Evolutionary conservation across 495 filamentous ascomycete species (phyloP), one percentile per base, ranked within the genome.

Genomic region (Trichoderma orchidacearum): DNA sequence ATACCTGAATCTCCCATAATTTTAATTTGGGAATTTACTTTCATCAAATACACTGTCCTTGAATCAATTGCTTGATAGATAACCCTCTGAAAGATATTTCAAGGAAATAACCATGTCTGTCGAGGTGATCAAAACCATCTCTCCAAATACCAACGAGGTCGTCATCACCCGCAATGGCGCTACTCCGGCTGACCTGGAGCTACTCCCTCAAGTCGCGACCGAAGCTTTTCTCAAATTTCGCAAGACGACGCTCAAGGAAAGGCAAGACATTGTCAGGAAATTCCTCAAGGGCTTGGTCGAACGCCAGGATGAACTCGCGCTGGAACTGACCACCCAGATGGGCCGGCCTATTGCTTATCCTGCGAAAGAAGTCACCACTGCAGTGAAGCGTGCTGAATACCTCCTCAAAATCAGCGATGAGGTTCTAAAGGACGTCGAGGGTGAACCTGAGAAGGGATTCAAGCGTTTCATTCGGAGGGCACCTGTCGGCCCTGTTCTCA

Each of bases 271-370:
- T 56, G 82, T 95, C 60, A 79, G 75, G 59, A 86, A 84, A 60
- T 89, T 90, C 1, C 67, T 96, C 13, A 70, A 80, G 45, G 66
- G 89, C 8, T 74, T 96, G 29, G 70, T 70, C 4, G 74, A 82
- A 36, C 83, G 79, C 61, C 75, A 88, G 62, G 86, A 95, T 85
- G 85, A 82, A 25, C 71, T 96, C n/a, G 89, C 83, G 3, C 76
- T 74, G 56, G 90, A 95, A 65, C 69, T 96, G 34, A 95, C 89
- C 0, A 85, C 91, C 70, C 89, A 96, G 72, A 96, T 96, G 91
- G 91, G 91, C 54, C 79, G 91, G 15, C 91, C 91, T 17, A 93
- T 95, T 55, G 80, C 85, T 12, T 96, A 93, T 64, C 85, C 87
- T 0, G 78, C 77, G 17, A 87, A 81, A 61, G 91, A 96, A 69